These are phyloP conservation scores for Aspergillus alliaceus DNA, from an alignment of 2,329 filamentous ascomycete species.

Conservation along the genomic window DNA sequence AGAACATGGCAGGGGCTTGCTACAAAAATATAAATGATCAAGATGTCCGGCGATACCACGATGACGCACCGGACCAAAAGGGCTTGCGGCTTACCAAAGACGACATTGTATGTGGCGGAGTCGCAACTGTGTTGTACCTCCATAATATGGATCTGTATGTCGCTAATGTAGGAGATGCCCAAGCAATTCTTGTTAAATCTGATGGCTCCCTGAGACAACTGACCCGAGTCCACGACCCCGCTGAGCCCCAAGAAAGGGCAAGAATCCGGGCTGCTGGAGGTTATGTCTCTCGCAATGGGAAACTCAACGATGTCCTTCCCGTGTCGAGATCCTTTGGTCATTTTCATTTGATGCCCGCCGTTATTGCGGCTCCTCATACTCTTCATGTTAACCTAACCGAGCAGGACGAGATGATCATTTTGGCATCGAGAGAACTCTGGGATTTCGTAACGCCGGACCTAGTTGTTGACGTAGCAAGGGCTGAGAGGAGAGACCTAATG, in stretches of 20 bases:
- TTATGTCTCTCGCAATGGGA: conserved; percentile 92
- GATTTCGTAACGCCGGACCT: conserved; percentile 88
- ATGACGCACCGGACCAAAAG: conserved; percentile 70
- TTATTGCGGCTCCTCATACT: conserved; percentile 87
- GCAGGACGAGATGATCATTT: conserved; percentile 87
- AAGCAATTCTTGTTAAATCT: conserved; percentile 91
- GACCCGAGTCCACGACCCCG: conserved; percentile 90
- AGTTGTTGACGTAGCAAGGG: conserved; percentile 85
- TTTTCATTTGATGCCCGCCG: conserved; percentile 84
- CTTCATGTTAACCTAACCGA: conserved; percentile 76
- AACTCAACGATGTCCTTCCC: conserved; percentile 85
- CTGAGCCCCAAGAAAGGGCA: conserved; percentile 77
- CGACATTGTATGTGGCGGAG: conserved; percentile 84
- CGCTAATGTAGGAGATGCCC: conserved; percentile 91
- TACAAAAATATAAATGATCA: conserved; percentile 77
- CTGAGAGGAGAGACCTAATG: conserved; percentile 88
- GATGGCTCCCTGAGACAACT: conserved; percentile 81
- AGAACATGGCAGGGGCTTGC: conserved; percentile 84
- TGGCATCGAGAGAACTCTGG: conserved; percentile 93
- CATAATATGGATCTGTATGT: conserved; percentile 88
- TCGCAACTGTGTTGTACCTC: conserved; percentile 88
- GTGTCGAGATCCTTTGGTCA: conserved; percentile 96
- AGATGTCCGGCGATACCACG: conserved; percentile 58
- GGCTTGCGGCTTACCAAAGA: conserved; percentile 72
- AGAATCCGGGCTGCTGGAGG: conserved; percentile 93